Conservation (phyloP, 768 basidiomycete species). For the Trametes punicea region DNA sequence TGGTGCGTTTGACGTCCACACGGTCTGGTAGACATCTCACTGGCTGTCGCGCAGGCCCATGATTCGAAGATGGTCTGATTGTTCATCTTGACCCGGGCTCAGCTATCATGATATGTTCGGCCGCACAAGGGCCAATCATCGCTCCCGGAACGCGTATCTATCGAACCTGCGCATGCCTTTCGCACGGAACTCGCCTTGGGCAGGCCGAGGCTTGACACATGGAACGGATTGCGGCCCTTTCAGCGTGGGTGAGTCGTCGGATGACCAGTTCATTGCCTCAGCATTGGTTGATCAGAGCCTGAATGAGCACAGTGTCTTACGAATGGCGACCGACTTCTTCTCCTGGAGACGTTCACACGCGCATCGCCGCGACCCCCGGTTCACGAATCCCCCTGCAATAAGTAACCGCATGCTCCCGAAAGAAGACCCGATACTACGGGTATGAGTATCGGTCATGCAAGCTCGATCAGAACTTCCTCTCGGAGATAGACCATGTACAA, state of each 20-base stretch:
- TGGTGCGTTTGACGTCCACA: neutral
- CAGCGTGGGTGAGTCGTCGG: neutral
- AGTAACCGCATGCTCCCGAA: neutral
- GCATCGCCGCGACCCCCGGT: conserved; percentile 13
- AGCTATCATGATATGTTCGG: conserved; percentile 14
- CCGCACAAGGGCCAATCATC: conserved; percentile 9
- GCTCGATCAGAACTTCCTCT: conserved; percentile 6
- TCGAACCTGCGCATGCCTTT: neutral
- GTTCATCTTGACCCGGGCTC: conserved; percentile 5
- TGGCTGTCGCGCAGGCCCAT: conserved; percentile 5
- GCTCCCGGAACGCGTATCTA: neutral
- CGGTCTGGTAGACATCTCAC: neutral
- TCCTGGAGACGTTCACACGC: conserved; percentile 15
- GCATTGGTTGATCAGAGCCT: conserved; percentile 7
- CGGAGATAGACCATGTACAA: conserved; percentile 2
- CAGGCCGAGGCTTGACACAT: neutral
- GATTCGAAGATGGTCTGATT: conserved; percentile 5
- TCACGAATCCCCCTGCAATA: neutral
- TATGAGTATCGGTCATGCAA: conserved; percentile 6
- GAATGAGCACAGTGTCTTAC: conserved; percentile 5
- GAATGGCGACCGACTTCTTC: conserved; percentile 16
- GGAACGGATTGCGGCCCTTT: neutral
- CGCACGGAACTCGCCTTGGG: neutral
- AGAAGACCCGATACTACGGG: neutral
- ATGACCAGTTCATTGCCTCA: conserved; percentile 5